These are phyloP conservation scores for Fimicolochytrium jonesii DNA, from an alignment of 192 early-diverging fungal species.

Conservation along the genomic window DNA sequence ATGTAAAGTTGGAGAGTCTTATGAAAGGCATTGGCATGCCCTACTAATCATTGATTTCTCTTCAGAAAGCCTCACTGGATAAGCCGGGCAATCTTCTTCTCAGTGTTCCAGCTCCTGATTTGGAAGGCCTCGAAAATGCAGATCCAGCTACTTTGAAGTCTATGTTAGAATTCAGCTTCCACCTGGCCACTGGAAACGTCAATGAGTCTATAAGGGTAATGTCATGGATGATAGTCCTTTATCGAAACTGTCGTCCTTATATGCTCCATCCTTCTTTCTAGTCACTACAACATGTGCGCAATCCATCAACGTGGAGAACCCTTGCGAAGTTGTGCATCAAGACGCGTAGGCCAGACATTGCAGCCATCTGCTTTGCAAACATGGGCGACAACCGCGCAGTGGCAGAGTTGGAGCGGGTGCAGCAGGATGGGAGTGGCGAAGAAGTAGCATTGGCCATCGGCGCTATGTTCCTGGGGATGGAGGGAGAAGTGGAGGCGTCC, in stretches of 20 bases:
- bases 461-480: constrained; percentile 31
- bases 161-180: constrained; percentile 47
- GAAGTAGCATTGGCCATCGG: constrained; percentile 19
- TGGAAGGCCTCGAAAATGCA: constrained; percentile 32
- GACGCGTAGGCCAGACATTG: constrained; percentile 34
- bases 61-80: too few relatives aligned
- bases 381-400: constrained; percentile 43
- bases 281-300: constrained; percentile 39
- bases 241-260: background rate
- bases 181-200: constrained; percentile 45
- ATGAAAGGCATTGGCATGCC: too few relatives aligned
- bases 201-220: constrained; percentile 47
- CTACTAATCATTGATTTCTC: too few relatives aligned
- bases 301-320: constrained; percentile 45
- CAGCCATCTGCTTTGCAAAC: constrained; percentile 38
- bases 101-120: constrained; percentile 27
- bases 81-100: background rate
- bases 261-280: background rate
- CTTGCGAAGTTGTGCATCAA: constrained; percentile 52
- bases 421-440: constrained; percentile 6
- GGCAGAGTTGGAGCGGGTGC: constrained; percentile 8
- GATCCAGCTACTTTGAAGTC: constrained; percentile 30
- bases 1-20: background rate
- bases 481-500: constrained; percentile 37
- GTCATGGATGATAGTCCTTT: background rate